Conservation (phyloP, 257 asterid genomes). For the Solanum arcanum region DNA sequence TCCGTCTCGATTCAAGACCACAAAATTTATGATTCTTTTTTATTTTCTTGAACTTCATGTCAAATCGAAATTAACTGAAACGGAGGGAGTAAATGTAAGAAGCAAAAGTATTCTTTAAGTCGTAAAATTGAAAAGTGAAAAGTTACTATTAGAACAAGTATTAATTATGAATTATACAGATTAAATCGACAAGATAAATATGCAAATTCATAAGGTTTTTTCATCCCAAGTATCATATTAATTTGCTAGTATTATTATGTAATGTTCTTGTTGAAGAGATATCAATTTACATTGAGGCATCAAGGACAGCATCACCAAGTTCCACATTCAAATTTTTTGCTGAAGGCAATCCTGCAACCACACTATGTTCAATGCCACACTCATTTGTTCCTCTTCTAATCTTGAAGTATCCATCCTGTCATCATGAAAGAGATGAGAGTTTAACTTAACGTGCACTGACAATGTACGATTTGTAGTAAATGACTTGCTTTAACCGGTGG, state of each 20-base stretch:
- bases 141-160: not conserved
- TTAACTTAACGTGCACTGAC: not conserved
- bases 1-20: not conserved
- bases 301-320: constrained; percentile 10
- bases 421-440: not conserved
- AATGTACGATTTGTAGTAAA: not conserved
- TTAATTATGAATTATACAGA: not conserved
- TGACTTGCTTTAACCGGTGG: not conserved
- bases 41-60: no score
- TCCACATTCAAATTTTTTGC: constrained; percentile 32
- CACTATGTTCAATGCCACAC: constrained; percentile 83
- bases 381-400: constrained; percentile 83
- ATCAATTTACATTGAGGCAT: constrained; percentile 30
- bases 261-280: not conserved
- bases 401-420: constrained; percentile 90
- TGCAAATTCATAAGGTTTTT: not conserved
- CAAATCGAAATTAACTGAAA: not conserved
- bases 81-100: not conserved
- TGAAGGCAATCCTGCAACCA: constrained; percentile 77
- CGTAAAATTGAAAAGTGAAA: not conserved
- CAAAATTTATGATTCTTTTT: no score
- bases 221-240: not conserved
- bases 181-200: not conserved
- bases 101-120: not conserved
- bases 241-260: not conserved